Base-by-base conservation (phyloP, 495 filamentous ascomycete species). In the Cetradonia linearis region DNA sequence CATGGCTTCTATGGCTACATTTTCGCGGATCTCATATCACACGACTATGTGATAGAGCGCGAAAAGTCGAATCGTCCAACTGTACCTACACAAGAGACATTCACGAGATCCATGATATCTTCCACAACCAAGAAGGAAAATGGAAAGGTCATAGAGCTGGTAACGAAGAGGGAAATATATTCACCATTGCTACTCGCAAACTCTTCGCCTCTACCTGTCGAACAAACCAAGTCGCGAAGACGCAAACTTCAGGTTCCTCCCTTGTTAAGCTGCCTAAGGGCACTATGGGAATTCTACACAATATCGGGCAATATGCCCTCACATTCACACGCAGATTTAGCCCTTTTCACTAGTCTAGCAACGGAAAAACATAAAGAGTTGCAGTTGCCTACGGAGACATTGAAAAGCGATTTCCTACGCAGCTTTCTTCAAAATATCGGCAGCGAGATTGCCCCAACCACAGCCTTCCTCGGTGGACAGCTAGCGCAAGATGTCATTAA, bases 401-500 rank as follows among this genome's bases (percentile, higher is more conserved):
- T 97, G 11, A 78, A 80, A 31, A 80, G 83, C n/a, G 86, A 86
- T 23, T 87, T 94, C 66, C 74, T 98, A n/a, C 78, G 87, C 14
- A 81, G 75, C 62, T 95, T 96, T 72, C 67, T 95, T 34, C 84
- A 91, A 70, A 91, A 91, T 47, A 74, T 95, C 4, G 84, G 83
- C 18, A 79, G 79, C 64, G 93, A 98, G 71, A 72, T 98, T 33
- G 84, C 86, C 33, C 90, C 93, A 27, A 88, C 94, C 13, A 85
- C 90, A 2, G 92, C 93, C 0, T 90, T 96, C 60, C 71, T 97
- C 28, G 93, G 93, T 30, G 93, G 91, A 1, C 82, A 88, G 67
- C 76, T 98, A 5, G 91, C 92, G 3, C 93, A 98, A 73, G 93
- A 98, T 69, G 89, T 95, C 23, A 97, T 98, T 71, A 97, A 96